Base-by-base conservation (phyloP, 192 early-diverging fungal genomes). In the Geosiphon pyriformis region DNA sequence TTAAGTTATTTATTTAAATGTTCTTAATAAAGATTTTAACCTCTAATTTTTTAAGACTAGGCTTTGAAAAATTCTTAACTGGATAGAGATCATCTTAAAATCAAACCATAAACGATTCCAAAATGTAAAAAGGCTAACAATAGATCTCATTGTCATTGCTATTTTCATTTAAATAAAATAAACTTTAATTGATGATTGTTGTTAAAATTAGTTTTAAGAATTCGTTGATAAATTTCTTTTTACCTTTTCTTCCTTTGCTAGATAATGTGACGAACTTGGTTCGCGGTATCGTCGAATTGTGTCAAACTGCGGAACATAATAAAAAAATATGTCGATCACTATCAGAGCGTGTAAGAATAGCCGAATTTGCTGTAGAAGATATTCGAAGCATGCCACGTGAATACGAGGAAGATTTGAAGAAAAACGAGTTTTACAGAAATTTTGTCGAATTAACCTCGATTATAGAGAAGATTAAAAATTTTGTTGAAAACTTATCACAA, bases 281-380 rank as follows among this genome's bases (percentile, higher is more conserved):
- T 22, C 11, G 11, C 25, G 63, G 54, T 25, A 65, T 65, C 25
- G 54, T 65, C 7, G 8, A 50, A 1, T 22, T 65, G 26, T 65
- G 54, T 65, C 50, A 65, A 54, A 65, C 31, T 2, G 63, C 63
- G 23, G 50, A 65, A 37, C 63, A 65, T 65, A 65, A 65, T 34
- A 65, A 54, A 37, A 29, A 51, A 17, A 65, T 54, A 8, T 65
- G 63, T 65, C 50, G 63, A 35, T 52, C 52, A 17, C 29, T 65
- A 25, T 35, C 54, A 34, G 4, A 32, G 25, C 26, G 63, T 15
- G 63, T 34, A 7, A 54, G 50, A 54, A 18, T 37, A 18, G 63
- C 63, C 27, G 29, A 65, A 54, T 54, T 31, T 33, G 63, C 63
- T 18, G 51, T 65, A 20, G 46, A 65, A 11, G 54, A 31, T 52